Evolutionary conservation across 495 filamentous ascomycete species (phyloP).

Genomic region (Oidiodendron maius): DNA sequence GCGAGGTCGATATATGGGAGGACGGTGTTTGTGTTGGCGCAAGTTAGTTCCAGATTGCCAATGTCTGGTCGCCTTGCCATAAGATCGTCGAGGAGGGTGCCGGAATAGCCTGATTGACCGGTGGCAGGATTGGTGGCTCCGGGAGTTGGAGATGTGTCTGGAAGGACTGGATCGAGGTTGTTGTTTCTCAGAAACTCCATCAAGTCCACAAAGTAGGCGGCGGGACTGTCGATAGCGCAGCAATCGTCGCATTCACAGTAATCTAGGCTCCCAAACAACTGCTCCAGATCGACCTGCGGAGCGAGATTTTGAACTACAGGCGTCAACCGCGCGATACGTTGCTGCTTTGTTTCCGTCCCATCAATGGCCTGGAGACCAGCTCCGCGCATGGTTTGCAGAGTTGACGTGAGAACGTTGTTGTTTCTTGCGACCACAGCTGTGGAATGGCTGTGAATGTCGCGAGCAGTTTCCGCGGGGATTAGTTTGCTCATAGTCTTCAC

Average conservation of each 20-base stretch:
- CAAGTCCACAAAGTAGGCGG: constrained; percentile 27
- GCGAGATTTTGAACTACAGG: background rate
- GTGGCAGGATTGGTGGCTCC: too few relatives aligned
- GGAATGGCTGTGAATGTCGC: too few relatives aligned
- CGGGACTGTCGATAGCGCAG: constrained; percentile 16
- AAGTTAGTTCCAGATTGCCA: constrained; percentile 24
- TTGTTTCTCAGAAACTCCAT: constrained; percentile 23
- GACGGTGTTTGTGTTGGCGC: constrained; percentile 25
- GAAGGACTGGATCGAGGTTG: constrained; percentile 1
- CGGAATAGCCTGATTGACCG: background rate
- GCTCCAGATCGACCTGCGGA: constrained; percentile 10
- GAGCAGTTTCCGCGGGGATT: too few relatives aligned
- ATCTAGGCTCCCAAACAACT: constrained; percentile 15
- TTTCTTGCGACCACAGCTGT: too few relatives aligned
- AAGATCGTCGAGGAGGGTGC: constrained; percentile 5
- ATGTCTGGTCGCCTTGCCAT: constrained; percentile 26
- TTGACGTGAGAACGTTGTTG: background rate
- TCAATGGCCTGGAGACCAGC: background rate
- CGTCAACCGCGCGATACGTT: background rate
- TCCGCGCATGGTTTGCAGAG: background rate
- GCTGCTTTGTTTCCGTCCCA: background rate
- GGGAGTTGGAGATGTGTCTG: background rate
- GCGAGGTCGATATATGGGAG: constrained; percentile 33
- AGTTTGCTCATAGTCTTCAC: too few relatives aligned
- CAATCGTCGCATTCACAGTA: constrained; percentile 20